Percentiles rank a stretch among this genome's conserved stretches.
Evolutionary conservation across 345 rosid species (phyloP).

Genomic region (Erucastrum elatum): DNA sequence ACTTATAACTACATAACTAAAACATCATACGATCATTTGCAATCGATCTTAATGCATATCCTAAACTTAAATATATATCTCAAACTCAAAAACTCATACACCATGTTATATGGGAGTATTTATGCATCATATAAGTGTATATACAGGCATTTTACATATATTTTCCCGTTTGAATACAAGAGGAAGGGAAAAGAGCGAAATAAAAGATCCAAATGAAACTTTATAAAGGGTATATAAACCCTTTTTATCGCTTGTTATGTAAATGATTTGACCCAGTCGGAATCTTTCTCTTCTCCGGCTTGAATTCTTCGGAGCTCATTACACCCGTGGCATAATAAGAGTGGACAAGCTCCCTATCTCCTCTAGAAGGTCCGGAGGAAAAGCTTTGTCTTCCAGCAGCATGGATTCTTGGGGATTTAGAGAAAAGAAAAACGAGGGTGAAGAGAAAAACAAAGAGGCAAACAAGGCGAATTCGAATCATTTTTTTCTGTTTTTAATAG

Average conservation of each 20-base stretch:
- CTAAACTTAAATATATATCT: neutral
- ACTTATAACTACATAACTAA: neutral
- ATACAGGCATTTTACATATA: neutral
- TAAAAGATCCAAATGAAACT: neutral
- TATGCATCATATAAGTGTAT: neutral
- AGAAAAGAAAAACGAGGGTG: neutral
- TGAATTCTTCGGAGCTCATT: conserved; percentile 14
- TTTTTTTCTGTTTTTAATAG: neutral
- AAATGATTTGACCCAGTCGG: conserved; percentile 38
- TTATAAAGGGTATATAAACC: neutral
- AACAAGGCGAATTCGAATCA: conserved; percentile 23
- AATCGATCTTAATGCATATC: neutral
- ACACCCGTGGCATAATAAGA: conserved; percentile 6
- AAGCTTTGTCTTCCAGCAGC: conserved; percentile 3
- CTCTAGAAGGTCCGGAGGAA: conserved; percentile 21
- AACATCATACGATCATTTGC: neutral
- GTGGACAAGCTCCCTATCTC: conserved; percentile 9
- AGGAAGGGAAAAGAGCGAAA: neutral
- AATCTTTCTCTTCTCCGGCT: conserved; percentile 29
- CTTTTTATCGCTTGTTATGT: conserved; percentile 31
- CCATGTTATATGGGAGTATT: neutral
- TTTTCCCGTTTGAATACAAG: neutral
- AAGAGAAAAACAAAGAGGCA: conserved; percentile 14
- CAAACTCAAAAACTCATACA: neutral
- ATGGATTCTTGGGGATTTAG: conserved; percentile 16